Base-by-base conservation (phyloP, 805 yeast genomes). In the Cyberlindnera suaveolens region DNA sequence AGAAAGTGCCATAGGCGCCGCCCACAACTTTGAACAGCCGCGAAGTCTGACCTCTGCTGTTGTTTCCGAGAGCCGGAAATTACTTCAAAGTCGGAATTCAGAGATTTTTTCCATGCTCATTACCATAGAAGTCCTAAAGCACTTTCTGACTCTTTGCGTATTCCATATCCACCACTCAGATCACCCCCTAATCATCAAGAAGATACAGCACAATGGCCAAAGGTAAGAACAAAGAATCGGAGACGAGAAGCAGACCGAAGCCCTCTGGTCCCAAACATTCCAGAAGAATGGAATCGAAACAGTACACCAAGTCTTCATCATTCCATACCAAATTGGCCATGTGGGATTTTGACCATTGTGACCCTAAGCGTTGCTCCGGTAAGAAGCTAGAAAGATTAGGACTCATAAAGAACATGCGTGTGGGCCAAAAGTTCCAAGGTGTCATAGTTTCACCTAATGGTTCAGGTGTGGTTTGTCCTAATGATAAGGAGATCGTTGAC, bases 271-370 rank as follows among this genome's bases (percentile, higher is more conserved):
- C 77, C 0, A 77, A 77, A 51, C 74, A 70, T 27, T 75, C 74
- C 45, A 71, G 67, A 40, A 68, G 61, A 15, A 59, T 56, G 49
- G 72, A 68, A 40, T 50, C 59, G 43, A 67, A 60, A 39, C 66
- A 62, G 38, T 50, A 50, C 19, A 47, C 52, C 11, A 50, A 49
- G 3, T 13, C 23, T 15, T 46, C 45, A 8, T 67, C 73, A 40
- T 85, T 87, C 57, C 96, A 95, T 1, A 82, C 84, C 30, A 89
- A 87, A 57, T 63, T 90, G 49, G 97, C 96, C 15, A 91, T 91
- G 99, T 91, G 99, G 96, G 99, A 93, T 62, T 93, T 93, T 59
- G 96, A 90, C 52, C 99, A 93, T 60, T 93, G 99, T 67, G 99
- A 93, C 65, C 99, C 99, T 1, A 93, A 93, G 60, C 74, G 97